Percentiles rank a stretch among this genome's conserved stretches.
These are phyloP conservation scores for Ensete ventricosum DNA, from an alignment of 176 grass and related monocot species.

Conservation along the genomic window DNA sequence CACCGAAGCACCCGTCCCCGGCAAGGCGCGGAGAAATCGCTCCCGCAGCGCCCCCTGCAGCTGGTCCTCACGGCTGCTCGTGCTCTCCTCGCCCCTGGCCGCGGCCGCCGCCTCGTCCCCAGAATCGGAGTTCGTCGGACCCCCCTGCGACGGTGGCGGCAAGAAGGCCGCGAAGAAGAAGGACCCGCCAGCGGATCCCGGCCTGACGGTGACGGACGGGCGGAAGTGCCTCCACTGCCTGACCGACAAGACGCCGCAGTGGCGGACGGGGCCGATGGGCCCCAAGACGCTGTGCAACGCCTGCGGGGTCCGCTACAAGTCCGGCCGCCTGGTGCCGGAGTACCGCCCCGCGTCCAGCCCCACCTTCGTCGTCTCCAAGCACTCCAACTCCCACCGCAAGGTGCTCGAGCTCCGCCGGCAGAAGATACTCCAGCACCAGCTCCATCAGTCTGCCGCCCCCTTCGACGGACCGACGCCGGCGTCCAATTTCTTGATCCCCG, in stretches of 20 bases:
- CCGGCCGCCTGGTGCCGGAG: slow-evolving; percentile 82
- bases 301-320: slow-evolving; percentile 89
- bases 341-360: slow-evolving; percentile 89
- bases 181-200: slow-evolving; percentile 12
- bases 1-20: slow-evolving; percentile 37
- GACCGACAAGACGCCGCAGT: slow-evolving; percentile 92
- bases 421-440: slow-evolving; percentile 40
- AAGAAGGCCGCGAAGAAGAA: slow-evolving; percentile 57
- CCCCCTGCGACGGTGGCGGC: slow-evolving; percentile 12
- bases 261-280: slow-evolving; percentile 86
- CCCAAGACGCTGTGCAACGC: slow-evolving; percentile 99
- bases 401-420: slow-evolving; percentile 84
- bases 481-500: slow-evolving; percentile 47
- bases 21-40: slow-evolving; percentile 69
- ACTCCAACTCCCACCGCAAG: slow-evolving; percentile 98
- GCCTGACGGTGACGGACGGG: slow-evolving; percentile 26
- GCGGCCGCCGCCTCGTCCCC: slow-evolving; percentile 23
- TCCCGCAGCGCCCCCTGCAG: slow-evolving; percentile 41
- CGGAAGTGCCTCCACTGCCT: slow-evolving; percentile 81
- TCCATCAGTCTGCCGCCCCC: slow-evolving; percentile 1
- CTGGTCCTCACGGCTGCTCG: slow-evolving; percentile 65
- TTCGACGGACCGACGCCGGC: slow-evolving; percentile 24
- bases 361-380: slow-evolving; percentile 58
- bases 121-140: slow-evolving; percentile 13
- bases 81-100: slow-evolving; percentile 20